A percentile compares a stretch with the other conserved stretches of the same genome.
phyloP scores from a whole-genome alignment of 148 eudicot genomes.

The Tetragonia tetragonoides region DNA sequence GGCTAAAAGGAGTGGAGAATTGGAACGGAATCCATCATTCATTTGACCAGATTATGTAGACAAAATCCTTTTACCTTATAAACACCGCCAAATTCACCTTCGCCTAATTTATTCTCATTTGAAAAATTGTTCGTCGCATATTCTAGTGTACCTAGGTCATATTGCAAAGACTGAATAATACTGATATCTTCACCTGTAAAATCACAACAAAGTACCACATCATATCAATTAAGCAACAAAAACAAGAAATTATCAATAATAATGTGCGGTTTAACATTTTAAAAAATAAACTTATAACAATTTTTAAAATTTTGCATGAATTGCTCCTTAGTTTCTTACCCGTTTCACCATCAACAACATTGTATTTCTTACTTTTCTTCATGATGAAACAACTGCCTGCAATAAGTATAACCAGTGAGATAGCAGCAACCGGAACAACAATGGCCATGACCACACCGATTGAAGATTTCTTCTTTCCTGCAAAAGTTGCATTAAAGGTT shows the following conservation, averaged over 20 bases:
- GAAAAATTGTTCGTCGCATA: constrained; percentile 25
- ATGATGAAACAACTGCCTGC: background rate
- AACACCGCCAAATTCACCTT: constrained; percentile 34
- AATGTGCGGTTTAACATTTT: too few relatives aligned
- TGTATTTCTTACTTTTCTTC: background rate
- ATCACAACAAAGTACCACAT: too few relatives aligned
- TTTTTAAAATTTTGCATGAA: too few relatives aligned
- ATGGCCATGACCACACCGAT: background rate
- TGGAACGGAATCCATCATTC: too few relatives aligned
- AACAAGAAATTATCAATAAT: too few relatives aligned
- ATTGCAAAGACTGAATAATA: constrained; percentile 17
- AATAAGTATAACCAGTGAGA: background rate
- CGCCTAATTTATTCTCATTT: constrained; percentile 24
- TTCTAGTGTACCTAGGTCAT: constrained; percentile 17
- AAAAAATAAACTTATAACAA: too few relatives aligned
- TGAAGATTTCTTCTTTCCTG: constrained; percentile 1
- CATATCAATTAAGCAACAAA: too few relatives aligned
- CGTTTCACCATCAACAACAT: background rate
- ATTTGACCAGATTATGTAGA: too few relatives aligned
- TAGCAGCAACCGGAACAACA: background rate
- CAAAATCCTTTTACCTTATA: constrained; percentile 21
- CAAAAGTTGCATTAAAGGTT: background rate
- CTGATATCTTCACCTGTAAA: background rate
- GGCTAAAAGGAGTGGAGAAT: too few relatives aligned
- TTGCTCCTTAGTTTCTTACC: background rate